A percentile compares a stretch with the other conserved stretches of the same genome.
These are phyloP conservation scores for Beverwykella pulmonaria DNA, from an alignment of 495 filamentous ascomycete genomes.

Conservation along the genomic window DNA sequence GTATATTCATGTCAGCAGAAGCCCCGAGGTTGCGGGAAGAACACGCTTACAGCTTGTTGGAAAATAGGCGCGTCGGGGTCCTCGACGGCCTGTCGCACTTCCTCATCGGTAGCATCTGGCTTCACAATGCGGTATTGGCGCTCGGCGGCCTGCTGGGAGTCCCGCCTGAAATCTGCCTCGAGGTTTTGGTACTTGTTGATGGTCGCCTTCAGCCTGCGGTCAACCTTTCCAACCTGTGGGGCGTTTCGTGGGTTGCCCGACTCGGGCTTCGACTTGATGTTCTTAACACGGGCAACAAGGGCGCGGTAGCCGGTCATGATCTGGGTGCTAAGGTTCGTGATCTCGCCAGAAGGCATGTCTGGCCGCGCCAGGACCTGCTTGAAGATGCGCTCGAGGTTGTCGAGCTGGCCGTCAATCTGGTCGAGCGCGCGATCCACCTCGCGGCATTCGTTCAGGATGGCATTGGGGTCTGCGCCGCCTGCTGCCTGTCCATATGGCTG, in stretches of 20 bases:
- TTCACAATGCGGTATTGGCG: conserved; percentile 88
- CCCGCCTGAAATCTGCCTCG: conserved; percentile 75
- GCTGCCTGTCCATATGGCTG: conserved; percentile 40
- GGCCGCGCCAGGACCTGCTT: conserved; percentile 36
- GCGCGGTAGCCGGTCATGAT: conserved; percentile 80
- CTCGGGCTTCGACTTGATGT: conserved; percentile 77
- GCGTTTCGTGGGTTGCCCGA: conserved; percentile 68
- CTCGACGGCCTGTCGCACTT: conserved; percentile 75
- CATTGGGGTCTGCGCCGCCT: conserved; percentile 55
- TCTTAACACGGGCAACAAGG: conserved; percentile 72
- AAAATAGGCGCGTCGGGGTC: conserved; percentile 72
- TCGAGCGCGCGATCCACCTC: conserved; percentile 78
- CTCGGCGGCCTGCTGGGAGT: conserved; percentile 77
- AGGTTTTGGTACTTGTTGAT: conserved; percentile 78
- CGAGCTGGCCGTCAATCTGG: conserved; percentile 66
- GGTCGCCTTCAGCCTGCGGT: conserved; percentile 73
- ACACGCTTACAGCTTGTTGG: conserved; percentile 70
- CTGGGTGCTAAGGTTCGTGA: conserved; percentile 64
- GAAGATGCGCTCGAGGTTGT: conserved; percentile 56
- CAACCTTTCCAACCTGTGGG: conserved; percentile 76
- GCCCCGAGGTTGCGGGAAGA: not conserved
- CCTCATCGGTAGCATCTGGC: conserved; percentile 78
- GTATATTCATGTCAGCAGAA: conserved; percentile 20
- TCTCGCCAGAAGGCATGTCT: conserved; percentile 44
- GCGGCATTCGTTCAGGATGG: conserved; percentile 79